Base-by-base conservation (phyloP, 1,139 yeast species). In the Waltiozyma solani region DNA sequence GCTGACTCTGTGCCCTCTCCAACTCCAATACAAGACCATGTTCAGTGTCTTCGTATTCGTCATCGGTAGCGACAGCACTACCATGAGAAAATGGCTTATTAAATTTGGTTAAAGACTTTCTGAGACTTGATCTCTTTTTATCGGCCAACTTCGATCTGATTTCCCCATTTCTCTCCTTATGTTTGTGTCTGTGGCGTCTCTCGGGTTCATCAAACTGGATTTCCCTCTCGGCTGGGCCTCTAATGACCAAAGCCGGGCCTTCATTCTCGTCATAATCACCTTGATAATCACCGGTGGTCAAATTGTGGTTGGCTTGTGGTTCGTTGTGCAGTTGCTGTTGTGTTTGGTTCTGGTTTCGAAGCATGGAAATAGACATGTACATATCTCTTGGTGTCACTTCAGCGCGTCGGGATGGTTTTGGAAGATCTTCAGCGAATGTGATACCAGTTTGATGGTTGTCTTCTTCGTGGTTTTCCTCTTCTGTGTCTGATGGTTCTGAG, bases 211-310 rank as follows among this genome's bases (percentile, higher is more conserved):
- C 49, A 34, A 54, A 53, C 15, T 52, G 56, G 29, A 52, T 40
- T 53, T 74, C 73, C 58, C 87, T 64, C 50, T 81, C 94, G 30
- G 77, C 73, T 2, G 96, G 96, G 2, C 94, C 79, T 47, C 74
- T 73, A 40, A 89, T 82, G 12, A 83, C 76, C 36, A 89, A 63
- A 1, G 93, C 87, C 11, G 95, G 96, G 2, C 89, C 96, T 29
- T 78, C 79, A 26, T 77, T 79, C 32, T 63, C 66, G 11, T 62
- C 66, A 18, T 53, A 53, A 8, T 55, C 56, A 14, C 48, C 44
- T 1, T 14, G 19, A 3, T 36, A 15, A 5, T 15, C 17, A 7
- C 31, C 19, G 5, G n/a, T 15, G 7, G 19, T 17, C 10, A 14
- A 15, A 10, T 15, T 17, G 13, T 27, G 31, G 6, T 17, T 19